Evolutionary conservation across 108 stramenopile genomes (phyloP), one percentile per base, ranked within the genome.

Genomic region (Cyclostephanos invisitatus): DNA sequence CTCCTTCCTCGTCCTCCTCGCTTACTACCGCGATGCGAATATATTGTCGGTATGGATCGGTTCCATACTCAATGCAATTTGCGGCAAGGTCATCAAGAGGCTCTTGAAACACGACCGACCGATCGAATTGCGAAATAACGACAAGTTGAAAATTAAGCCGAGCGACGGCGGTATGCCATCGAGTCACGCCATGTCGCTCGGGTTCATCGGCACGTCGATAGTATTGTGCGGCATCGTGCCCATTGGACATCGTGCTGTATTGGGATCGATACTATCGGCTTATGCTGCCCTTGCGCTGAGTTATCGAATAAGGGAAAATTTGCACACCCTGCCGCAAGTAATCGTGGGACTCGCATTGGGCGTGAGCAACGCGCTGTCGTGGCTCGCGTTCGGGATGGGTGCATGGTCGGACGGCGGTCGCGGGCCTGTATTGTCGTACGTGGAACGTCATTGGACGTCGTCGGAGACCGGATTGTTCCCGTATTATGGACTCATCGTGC

Each of bases 141-240:
- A 72, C 27, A 50, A 65, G 12, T 51, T 85, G 27, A 82, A 64
- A 62, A 40, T 83, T 10, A 83, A 88, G 62, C 93, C 93, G 2
- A 88, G 86, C 67, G 93, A 95, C 73, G 82, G 82, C 22, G 93
- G 93, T 0, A 75, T 75, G 93, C 93, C 93, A 7, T 82, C 80
- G 4, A 89, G 87, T 27, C 93, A 95, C 70, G 93, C 89, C n/a
- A 95, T 92, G 91, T 88, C 87, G 70, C 73, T 95, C 35, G 91
- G 89, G 6, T 95, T 95, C 58, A 91, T 95, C 58, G 86, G 84
- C 1, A 90, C 85, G 18, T 59, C 64, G 4, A 75, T 68, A 9
- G 35, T 51, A 15, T 15, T 11, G 44, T 10, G 24, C 28, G 49
- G 64, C 44, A 25, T 67, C 35, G 46, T 61, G 10, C 66, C 65